Base-by-base conservation (phyloP, 495 filamentous ascomycete species). In the Cercophora samala region DNA sequence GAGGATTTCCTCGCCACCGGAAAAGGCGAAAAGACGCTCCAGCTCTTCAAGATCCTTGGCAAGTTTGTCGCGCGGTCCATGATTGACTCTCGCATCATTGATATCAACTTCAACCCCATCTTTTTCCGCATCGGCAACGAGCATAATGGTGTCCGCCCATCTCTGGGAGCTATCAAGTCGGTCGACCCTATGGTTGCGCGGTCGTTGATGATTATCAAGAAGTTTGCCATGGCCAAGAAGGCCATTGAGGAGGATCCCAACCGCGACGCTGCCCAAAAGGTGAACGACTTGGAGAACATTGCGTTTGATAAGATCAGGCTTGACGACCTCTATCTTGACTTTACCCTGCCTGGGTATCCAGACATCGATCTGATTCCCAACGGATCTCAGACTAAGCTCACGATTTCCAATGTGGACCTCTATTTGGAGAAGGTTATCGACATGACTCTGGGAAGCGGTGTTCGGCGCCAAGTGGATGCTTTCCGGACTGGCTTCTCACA, bases 11-110 rank as follows among this genome's bases (percentile, higher is more conserved):
- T 88, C 4, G 81, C 86, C 21, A 86, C 84, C 8, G 89, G 96
- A 52, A 89, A 89, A 69, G 93, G 93, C 25, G 90, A 91, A 76
- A 90, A 90, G 73, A 87, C 96, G 22, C 81, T 98, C 24, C 87
- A 93, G 63, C 81, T 96, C 32, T 99, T 96, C 83, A 96, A 90
- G 78, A 89, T 93, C 76, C 89, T 99, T 32, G 96, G 96, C 68
- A 98, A 96, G 74, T 99, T 99, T 77, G 93, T 98, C 54, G 96
- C 96, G 1, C 87, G 96, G 66, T 97, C 95, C 2, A 98, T 99
- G 96, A 87, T 99, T 56, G 96, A 99, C 76, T 97, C 93, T 0
- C 86, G 96, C 25, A 99, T 99, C 73, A 97, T 98, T 69, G 96
- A 99, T 70, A 89, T 99, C 67, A 96, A 92, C 23, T 96, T 99